Evolutionary conservation across 495 filamentous ascomycete genomes (phyloP).

Genomic region (Xeromyces bisporus): DNA sequence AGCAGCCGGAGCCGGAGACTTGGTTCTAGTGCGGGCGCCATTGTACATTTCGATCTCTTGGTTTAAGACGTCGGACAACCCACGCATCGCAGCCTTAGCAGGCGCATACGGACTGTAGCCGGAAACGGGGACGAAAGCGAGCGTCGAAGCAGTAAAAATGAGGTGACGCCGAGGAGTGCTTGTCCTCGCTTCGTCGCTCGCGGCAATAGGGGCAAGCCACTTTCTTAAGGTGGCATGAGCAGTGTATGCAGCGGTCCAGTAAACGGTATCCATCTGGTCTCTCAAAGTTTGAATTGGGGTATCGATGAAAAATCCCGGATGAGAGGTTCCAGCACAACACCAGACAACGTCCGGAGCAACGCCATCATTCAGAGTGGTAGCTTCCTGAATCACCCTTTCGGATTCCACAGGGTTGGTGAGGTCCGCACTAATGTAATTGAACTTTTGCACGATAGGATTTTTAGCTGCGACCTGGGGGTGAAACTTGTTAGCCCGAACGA

Average conservation of each 20-base stretch:
- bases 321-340: slow-evolving; percentile 69
- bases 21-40: slow-evolving; percentile 34
- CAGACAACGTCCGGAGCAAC: slow-evolving; percentile 69
- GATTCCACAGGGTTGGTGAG: slow-evolving; percentile 53
- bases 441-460: slow-evolving; percentile 48
- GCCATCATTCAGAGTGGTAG: slow-evolving; percentile 68
- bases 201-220: slow-evolving; percentile 29
- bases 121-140: slow-evolving; percentile 56
- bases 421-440: slow-evolving; percentile 74
- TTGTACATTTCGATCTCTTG: slow-evolving; percentile 78
- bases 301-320: slow-evolving; percentile 67
- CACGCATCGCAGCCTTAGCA: slow-evolving; percentile 69
- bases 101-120: slow-evolving; percentile 84
- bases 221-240: slow-evolving; percentile 44
- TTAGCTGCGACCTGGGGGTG: slow-evolving; percentile 38
- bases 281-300: slow-evolving; percentile 43
- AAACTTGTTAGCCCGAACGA: slow-evolving; percentile 4
- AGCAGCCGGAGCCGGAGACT: slow-evolving; percentile 22
- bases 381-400: slow-evolving; percentile 48
- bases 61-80: slow-evolving; percentile 62
- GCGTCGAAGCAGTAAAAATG: slow-evolving; percentile 68
- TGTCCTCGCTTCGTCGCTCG: slow-evolving; percentile 11
- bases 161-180: slow-evolving; percentile 47
- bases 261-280: slow-evolving; percentile 81
- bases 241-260: slow-evolving; percentile 75